Percentiles rank a stretch among this genome's conserved stretches.
phyloP scores from a whole-genome alignment of 352 stramenopile genomes.

The Pythium volutum region DNA sequence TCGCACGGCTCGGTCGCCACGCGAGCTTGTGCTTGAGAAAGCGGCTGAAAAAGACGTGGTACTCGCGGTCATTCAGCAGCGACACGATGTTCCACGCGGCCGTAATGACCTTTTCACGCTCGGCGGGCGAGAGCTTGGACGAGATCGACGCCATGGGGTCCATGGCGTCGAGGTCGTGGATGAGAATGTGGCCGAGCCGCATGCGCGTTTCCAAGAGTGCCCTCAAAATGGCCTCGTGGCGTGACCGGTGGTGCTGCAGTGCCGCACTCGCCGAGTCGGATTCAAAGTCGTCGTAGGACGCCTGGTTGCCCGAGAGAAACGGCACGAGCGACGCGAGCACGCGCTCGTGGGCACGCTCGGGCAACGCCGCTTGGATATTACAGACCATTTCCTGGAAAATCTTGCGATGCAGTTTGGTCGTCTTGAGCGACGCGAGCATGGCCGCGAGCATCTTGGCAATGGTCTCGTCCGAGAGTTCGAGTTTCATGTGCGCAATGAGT shows the following conservation, averaged over 20 bases:
- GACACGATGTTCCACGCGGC: conserved; percentile 84
- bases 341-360: conserved; percentile 56
- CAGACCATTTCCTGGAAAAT: conserved; percentile 88
- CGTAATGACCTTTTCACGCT: conserved; percentile 79
- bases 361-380: conserved; percentile 79
- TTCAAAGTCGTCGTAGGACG: conserved; percentile 72
- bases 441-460: conserved; percentile 84
- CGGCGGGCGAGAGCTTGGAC: conserved; percentile 49
- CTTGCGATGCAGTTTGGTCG: conserved; percentile 81
- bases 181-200: conserved; percentile 81
- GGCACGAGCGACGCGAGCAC: conserved; percentile 67
- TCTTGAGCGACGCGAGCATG: conserved; percentile 84
- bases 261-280: conserved; percentile 51
- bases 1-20: conserved; percentile 73
- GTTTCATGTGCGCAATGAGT: conserved; percentile 62
- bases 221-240: conserved; percentile 76
- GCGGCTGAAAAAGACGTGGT: conserved; percentile 86
- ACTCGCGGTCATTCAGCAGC: conserved; percentile 79
- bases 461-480: conserved; percentile 62
- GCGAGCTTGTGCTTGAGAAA: conserved; percentile 88
- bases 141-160: conserved; percentile 59
- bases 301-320: conserved; percentile 79
- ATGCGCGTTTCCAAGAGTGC: conserved; percentile 79
- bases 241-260: conserved; percentile 77
- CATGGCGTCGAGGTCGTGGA: conserved; percentile 76